Evolutionary conservation across 1,139 yeast genomes (phyloP), one percentile per base, ranked within the genome.

Genomic region (Diutina ranongensis): DNA sequence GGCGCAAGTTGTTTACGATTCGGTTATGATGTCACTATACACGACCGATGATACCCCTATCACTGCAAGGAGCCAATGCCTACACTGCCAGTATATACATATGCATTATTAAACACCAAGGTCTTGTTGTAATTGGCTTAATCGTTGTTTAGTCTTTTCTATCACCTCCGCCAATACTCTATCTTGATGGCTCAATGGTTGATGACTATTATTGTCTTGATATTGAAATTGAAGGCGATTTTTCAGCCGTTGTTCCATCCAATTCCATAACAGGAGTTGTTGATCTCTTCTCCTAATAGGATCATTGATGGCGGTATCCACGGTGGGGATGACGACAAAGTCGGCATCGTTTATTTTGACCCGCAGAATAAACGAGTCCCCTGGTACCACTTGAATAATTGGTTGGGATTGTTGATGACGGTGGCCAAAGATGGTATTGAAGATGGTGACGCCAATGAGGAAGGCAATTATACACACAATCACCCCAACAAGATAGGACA

Each of bases 321-420:
- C 42, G 12, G 42, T 25, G 12, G 42, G 42, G 15, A 38, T 38
- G n/a, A 38, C 32, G 20, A 22, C 12, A 15, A 38, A 38, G n/a
- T 16, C 31, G n/a, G 32, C 32, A 32, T 38, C 32, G 32, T 38
- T 38, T 16, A 38, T 38, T 12, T 16, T 25, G 32, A 38, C 28
- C 18, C 25, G 19, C 32, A 25, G 33, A 22, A 38, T 25, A 12
- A 38, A 25, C 32, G 42, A 20, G 20, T 38, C 42, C 7, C 42
- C 32, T 10, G 42, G 42, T 8, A 38, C 32, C 42, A 38, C 42
- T 27, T 38, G 42, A 20, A 38, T 20, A 18, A 21, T 25, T 25
- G n/a, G 31, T 22, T 15, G 22, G 5, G 15, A n/a, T 22, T 8
- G 18, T 7, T 8, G 19, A n/a, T n/a, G 32, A 8, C 20, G 20